Evolutionary conservation across 345 rosid species (phyloP), one percentile per base, ranked within the genome.

Genomic region (Eucalyptus sideroxylon): DNA sequence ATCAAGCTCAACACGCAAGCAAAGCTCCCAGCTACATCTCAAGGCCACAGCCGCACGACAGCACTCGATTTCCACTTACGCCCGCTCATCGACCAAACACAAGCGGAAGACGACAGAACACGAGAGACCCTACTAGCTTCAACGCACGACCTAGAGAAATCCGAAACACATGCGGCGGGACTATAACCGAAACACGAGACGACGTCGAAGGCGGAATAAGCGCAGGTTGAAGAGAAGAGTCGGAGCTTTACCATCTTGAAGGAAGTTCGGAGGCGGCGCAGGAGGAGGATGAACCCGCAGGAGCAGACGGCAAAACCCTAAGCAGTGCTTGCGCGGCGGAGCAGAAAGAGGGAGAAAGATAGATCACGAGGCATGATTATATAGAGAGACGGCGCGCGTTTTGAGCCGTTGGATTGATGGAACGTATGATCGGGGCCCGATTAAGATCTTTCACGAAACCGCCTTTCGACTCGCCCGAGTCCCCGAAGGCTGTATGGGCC

Each of bases 281-380:
- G 23, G 81, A 2, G 81, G 42, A 56, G 62, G 62, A 23, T 12
- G 69, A 31, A 34, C 23, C 7, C 11, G 11, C 27, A 40, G 45
- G 42, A 40, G 24, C 47, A 30, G 27, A 19, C 11, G 12, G 45
- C 9, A 21, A 77, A 77, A 77, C 83, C 83, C 83, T 77, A 77
- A 77, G 83, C 83, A 6, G 16, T 19, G 27, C 27, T 37, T 11
- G 42, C 83, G 45, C 27, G 16, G 47, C 47, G 83, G 15, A 37
- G 47, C 5, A 19, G 42, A 77, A 53, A 53, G 83, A 37, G 83
- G 3, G 3, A 1, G 4, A 9, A 4, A 3, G 4, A 0, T 0
- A 1, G 15, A 5, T 0, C 4, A 0, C 7, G 83, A 77, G 83
- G 83, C 45, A 47, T 0, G 16, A 0, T 1, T 77, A 77, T 37